Evolutionary conservation across 495 filamentous ascomycete species (phyloP).

Genomic region (Cryomyces minteri): DNA sequence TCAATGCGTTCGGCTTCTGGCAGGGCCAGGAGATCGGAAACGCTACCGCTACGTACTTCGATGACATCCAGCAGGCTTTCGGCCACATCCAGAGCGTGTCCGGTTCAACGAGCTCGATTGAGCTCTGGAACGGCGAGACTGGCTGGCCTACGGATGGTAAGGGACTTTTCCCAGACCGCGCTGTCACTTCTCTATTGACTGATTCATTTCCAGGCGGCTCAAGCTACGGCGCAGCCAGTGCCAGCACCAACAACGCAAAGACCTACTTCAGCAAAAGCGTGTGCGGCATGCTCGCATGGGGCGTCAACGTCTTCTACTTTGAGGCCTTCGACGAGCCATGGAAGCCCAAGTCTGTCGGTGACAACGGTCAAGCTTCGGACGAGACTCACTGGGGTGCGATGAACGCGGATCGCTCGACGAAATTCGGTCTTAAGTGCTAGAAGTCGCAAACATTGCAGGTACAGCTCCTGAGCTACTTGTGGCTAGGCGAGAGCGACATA

Average conservation of each 20-base stretch:
- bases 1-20: constrained; percentile 80
- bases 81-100: constrained; percentile 45
- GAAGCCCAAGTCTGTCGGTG: constrained; percentile 54
- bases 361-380: constrained; percentile 44
- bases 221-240: constrained; percentile 44
- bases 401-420: constrained; percentile 38
- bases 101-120: constrained; percentile 33
- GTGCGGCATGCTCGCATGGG: constrained; percentile 54
- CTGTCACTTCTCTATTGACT: neutral
- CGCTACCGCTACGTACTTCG: constrained; percentile 50
- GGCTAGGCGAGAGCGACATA: too few relatives aligned
- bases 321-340: constrained; percentile 70
- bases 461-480: too few relatives aligned
- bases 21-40: constrained; percentile 45
- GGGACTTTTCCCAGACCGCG: neutral
- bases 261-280: constrained; percentile 48
- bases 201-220: constrained; percentile 30
- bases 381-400: constrained; percentile 70
- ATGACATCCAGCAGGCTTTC: constrained; percentile 55
- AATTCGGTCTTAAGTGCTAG: constrained; percentile 42
- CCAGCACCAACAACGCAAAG: constrained; percentile 39
- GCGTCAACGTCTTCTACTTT: constrained; percentile 64
- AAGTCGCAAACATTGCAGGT: too few relatives aligned
- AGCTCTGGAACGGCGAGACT: constrained; percentile 65
- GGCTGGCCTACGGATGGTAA: constrained; percentile 41